A percentile compares a stretch with the other conserved stretches of the same genome.
These are phyloP conservation scores for Paratinospora sagittata DNA, from an alignment of 164 flowering plant species.

Conservation along the genomic window DNA sequence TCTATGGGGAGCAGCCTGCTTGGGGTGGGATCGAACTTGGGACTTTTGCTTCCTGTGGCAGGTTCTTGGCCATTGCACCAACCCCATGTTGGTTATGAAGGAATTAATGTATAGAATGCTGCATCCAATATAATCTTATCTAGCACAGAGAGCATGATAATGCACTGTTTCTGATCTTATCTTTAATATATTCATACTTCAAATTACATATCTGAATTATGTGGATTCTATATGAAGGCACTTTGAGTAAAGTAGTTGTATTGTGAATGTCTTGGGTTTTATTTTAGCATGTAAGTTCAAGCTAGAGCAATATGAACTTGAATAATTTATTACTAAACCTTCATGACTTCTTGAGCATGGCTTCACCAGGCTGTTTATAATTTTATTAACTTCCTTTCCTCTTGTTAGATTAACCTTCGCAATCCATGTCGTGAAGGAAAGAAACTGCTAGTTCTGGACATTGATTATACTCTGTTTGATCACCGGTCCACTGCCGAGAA, in stretches of 20 bases:
- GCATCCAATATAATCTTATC: too few species aligned
- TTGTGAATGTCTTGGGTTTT: not conserved
- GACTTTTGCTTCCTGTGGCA: too few species aligned
- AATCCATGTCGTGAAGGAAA: conserved; percentile 92
- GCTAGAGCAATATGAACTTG: not conserved
- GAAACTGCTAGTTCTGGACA: conserved; percentile 90
- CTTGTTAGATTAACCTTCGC: conserved; percentile 55
- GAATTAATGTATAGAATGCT: too few species aligned
- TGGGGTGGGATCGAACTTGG: too few species aligned
- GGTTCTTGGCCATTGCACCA: too few species aligned
- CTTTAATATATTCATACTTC: not conserved
- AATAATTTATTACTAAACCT: not conserved
- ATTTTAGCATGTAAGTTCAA: not conserved
- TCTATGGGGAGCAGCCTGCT: too few species aligned
- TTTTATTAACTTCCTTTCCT: not conserved
- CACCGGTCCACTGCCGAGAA: conserved; percentile 97
- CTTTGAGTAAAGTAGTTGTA: not conserved
- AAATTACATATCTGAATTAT: not conserved
- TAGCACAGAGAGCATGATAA: too few species aligned
- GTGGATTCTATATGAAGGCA: not conserved
- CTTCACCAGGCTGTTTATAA: not conserved
- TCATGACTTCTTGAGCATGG: not conserved
- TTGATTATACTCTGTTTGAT: conserved; percentile 95
- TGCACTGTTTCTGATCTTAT: not conserved
- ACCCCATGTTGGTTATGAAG: too few species aligned